These are phyloP conservation scores for Exophiala calicioides DNA, from an alignment of 2,329 filamentous ascomycete genomes.

Conservation along the genomic window DNA sequence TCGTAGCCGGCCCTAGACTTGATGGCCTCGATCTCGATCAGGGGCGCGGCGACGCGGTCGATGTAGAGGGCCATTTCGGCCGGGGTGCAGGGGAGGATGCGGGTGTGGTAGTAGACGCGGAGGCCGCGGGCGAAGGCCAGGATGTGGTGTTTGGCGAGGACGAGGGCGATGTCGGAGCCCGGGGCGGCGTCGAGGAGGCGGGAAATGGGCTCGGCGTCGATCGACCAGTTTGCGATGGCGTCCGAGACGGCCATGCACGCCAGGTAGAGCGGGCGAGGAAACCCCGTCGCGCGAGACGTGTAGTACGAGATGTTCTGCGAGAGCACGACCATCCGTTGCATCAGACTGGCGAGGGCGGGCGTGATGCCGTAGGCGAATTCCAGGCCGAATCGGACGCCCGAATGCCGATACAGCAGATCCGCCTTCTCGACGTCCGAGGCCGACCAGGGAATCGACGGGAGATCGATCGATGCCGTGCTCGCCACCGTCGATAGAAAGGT, in stretches of 20 bases:
- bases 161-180: constrained; percentile 9
- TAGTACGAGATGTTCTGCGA: constrained; percentile 25
- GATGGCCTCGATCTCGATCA: constrained; percentile 25
- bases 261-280: constrained; percentile 9
- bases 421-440: constrained; percentile 2
- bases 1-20: constrained; percentile 20
- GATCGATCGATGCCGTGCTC: constrained; percentile 23
- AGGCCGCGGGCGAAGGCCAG: constrained; percentile 26
- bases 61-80: constrained; percentile 12
- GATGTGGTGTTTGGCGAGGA: constrained; percentile 23
- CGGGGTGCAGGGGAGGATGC: constrained; percentile 16
- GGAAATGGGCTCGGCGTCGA: constrained; percentile 16
- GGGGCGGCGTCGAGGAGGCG: constrained; percentile 8
- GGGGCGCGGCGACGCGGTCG: constrained; percentile 18
- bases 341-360: constrained; percentile 24
- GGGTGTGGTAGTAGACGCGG: constrained; percentile 25
- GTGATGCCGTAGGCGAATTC: constrained; percentile 31
- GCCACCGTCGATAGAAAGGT: constrained; percentile 28
- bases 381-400: constrained; percentile 11
- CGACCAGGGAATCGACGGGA: constrained; percentile 13
- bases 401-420: constrained; percentile 11
- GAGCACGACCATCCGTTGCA: constrained; percentile 17
- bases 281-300: constrained; percentile 9
- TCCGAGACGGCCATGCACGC: constrained; percentile 11
- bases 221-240: constrained; percentile 15